Conservation (phyloP, 2,329 filamentous ascomycete species). For the Colletotrichum spinosum region DNA sequence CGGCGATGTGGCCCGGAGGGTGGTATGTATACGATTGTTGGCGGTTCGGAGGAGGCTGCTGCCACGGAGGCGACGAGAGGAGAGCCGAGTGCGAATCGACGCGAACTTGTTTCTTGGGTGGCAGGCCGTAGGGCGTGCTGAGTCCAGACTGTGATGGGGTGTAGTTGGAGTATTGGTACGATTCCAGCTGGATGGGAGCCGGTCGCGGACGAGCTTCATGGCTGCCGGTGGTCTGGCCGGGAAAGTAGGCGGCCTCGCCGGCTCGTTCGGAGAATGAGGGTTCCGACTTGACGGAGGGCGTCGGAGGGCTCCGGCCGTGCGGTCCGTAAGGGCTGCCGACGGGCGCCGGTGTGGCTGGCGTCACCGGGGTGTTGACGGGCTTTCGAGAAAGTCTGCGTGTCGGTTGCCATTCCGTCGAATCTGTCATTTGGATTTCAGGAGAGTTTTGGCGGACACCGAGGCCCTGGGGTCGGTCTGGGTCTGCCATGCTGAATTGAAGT, state of each 20-base stretch:
- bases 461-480: not conserved
- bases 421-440: slow-evolving; percentile 21
- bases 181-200: slow-evolving; percentile 33
- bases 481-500: slow-evolving; percentile 4
- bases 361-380: slow-evolving; percentile 13
- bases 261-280: slow-evolving; percentile 28
- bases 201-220: slow-evolving; percentile 19
- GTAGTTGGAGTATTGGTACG: slow-evolving; percentile 30
- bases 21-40: slow-evolving; percentile 26
- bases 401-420: slow-evolving; percentile 26
- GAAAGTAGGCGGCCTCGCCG: slow-evolving; percentile 24
- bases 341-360: slow-evolving; percentile 31
- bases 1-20: slow-evolving; percentile 19
- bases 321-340: slow-evolving; percentile 26
- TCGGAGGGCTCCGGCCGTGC: slow-evolving; percentile 22
- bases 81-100: slow-evolving; percentile 32
- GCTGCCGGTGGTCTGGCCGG: slow-evolving; percentile 4
- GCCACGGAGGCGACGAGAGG: slow-evolving; percentile 23
- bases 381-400: slow-evolving; percentile 18
- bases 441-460: slow-evolving; percentile 16
- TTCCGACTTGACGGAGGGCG: slow-evolving; percentile 14
- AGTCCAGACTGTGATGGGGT: slow-evolving; percentile 21
- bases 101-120: slow-evolving; percentile 17
- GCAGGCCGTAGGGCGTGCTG: slow-evolving; percentile 21
- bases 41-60: slow-evolving; percentile 11